phyloP scores from a whole-genome alignment of 2,329 filamentous ascomycete species.

The Rhynchosporium agropyri region DNA sequence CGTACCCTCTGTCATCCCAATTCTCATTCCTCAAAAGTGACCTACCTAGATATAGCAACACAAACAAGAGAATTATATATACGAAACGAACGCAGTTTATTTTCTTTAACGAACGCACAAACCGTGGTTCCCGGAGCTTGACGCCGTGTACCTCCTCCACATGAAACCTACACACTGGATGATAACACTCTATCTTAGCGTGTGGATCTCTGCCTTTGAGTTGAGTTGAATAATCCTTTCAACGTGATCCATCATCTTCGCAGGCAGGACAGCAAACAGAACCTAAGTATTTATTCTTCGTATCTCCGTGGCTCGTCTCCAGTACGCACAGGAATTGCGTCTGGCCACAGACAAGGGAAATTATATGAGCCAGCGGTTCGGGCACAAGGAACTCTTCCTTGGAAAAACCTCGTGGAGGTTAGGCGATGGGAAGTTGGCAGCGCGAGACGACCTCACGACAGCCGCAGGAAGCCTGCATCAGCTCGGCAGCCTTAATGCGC shows the following conservation, averaged over 20 bases:
- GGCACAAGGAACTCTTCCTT: slow-evolving; percentile 24
- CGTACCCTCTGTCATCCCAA: no score
- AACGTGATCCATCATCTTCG: not conserved
- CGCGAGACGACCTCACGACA: not conserved
- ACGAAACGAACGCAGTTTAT: not conserved
- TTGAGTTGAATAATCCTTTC: not conserved
- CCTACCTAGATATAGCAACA: no score
- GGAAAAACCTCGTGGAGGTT: slow-evolving; percentile 12
- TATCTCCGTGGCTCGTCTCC: slow-evolving; percentile 19
- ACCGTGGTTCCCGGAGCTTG: slow-evolving; percentile 2
- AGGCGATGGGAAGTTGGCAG: not conserved
- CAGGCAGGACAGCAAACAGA: not conserved
- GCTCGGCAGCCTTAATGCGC: slow-evolving; percentile 23
- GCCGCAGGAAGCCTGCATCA: slow-evolving; percentile 16
- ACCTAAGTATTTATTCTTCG: not conserved
- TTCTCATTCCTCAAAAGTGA: no score
- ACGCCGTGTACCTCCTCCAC: not conserved
- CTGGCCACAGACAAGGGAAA: slow-evolving; percentile 20
- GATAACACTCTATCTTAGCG: not conserved
- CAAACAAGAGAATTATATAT: not conserved
- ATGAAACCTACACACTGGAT: not conserved
- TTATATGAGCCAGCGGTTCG: slow-evolving; percentile 16
- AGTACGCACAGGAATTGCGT: slow-evolving; percentile 11
- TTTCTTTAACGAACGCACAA: not conserved
- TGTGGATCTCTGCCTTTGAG: slow-evolving; percentile 1